A percentile compares a stretch with the other conserved stretches of the same genome.
phyloP scores from a whole-genome alignment of 441 rosid genomes.

The Bocquillonia castaneifolia region DNA sequence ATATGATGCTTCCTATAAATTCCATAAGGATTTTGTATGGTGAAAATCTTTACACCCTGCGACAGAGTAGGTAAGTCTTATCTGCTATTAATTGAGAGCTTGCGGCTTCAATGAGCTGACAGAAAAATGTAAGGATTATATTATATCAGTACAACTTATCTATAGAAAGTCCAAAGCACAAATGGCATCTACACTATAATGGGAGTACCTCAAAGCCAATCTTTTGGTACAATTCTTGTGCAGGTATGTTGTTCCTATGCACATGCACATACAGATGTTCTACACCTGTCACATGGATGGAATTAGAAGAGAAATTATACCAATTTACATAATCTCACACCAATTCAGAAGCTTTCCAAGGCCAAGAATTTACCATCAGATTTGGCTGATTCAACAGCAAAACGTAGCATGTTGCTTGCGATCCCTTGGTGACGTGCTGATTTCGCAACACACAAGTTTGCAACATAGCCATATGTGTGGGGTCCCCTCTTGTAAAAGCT shows the following conservation, averaged over 20 bases:
- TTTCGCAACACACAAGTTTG: constrained; percentile 67
- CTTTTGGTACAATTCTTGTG: constrained; percentile 56
- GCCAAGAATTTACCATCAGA: constrained; percentile 39
- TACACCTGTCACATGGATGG: constrained; percentile 45
- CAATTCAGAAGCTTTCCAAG: neutral
- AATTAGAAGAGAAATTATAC: constrained; percentile 4
- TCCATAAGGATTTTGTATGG: constrained; percentile 13
- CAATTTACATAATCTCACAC: constrained; percentile 7
- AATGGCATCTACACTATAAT: neutral
- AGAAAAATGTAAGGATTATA: constrained; percentile 4
- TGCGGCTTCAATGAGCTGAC: constrained; percentile 61
- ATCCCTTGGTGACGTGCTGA: constrained; percentile 82
- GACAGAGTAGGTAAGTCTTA: constrained; percentile 54
- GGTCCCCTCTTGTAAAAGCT: constrained; percentile 36
- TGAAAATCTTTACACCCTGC: constrained; percentile 23
- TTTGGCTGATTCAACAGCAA: constrained; percentile 58
- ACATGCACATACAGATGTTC: constrained; percentile 68
- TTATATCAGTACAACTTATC: constrained; percentile 17
- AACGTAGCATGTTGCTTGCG: constrained; percentile 70
- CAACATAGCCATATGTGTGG: constrained; percentile 60
- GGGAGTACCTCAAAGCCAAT: constrained; percentile 66
- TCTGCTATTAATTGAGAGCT: constrained; percentile 40
- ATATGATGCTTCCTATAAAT: constrained; percentile 15
- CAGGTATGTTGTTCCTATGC: constrained; percentile 51
- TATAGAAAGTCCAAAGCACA: constrained; percentile 9